Conservation (phyloP, 345 rosid species). For the Eucalyptus fibrosa region DNA sequence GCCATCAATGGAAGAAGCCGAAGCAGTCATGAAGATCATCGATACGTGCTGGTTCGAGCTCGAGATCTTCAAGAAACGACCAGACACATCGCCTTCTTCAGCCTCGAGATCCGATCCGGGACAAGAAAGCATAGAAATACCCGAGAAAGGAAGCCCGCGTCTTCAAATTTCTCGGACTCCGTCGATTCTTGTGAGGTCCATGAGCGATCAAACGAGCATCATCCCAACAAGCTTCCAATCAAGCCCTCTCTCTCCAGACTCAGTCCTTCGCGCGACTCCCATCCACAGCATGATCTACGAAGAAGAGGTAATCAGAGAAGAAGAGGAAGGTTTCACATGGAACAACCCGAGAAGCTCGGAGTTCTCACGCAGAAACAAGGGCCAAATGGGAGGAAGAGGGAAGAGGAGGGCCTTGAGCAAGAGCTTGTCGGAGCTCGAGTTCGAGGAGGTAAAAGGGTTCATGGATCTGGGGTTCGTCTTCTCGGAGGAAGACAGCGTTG, state of each 20-base stretch:
- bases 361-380: neutral
- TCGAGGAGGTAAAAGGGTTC: slow-evolving; percentile 76
- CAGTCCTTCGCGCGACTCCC: slow-evolving; percentile 22
- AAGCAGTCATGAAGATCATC: slow-evolving; percentile 17
- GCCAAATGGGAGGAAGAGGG: neutral
- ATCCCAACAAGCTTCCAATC: neutral
- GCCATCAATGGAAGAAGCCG: slow-evolving; percentile 18
- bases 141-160: slow-evolving; percentile 5
- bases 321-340: neutral
- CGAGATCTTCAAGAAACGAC: slow-evolving; percentile 20
- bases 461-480: slow-evolving; percentile 90
- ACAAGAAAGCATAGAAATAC: neutral
- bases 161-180: neutral
- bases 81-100: neutral
- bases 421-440: slow-evolving; percentile 63
- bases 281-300: neutral
- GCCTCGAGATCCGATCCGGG: neutral
- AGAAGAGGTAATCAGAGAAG: neutral
- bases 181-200: slow-evolving; percentile 21
- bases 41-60: slow-evolving; percentile 36
- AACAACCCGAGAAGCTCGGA: neutral
- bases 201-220: slow-evolving; percentile 41
- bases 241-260: slow-evolving; percentile 22
- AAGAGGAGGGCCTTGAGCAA: slow-evolving; percentile 22
- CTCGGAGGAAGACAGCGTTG: slow-evolving; percentile 48